Percentiles rank a stretch among this genome's conserved stretches.
These are phyloP conservation scores for Alectoria sarmentosa DNA, from an alignment of 495 filamentous ascomycete genomes.

Conservation along the genomic window DNA sequence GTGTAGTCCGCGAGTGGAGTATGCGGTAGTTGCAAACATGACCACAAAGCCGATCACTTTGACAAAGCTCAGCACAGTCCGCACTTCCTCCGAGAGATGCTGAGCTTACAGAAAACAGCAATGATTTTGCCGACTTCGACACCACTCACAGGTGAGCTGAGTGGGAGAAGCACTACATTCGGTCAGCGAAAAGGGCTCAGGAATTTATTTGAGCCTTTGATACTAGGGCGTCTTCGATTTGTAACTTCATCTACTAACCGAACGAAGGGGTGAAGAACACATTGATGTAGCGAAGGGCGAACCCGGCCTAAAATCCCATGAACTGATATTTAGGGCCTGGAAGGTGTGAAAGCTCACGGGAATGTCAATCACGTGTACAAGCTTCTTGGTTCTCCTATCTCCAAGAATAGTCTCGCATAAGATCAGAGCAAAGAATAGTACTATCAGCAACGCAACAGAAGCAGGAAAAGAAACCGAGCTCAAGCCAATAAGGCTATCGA, in stretches of 20 bases:
- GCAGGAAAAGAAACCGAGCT: constrained; percentile 46
- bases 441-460: constrained; percentile 44
- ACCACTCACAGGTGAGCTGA: constrained; percentile 43
- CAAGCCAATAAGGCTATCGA: constrained; percentile 42
- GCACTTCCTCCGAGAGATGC: background rate
- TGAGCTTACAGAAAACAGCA: constrained; percentile 41
- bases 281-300: constrained; percentile 49
- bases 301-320: constrained; percentile 36
- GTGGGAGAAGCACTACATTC: constrained; percentile 38
- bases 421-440: constrained; percentile 42
- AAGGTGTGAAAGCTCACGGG: constrained; percentile 33
- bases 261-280: constrained; percentile 49
- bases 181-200: background rate
- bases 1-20: constrained; percentile 44
- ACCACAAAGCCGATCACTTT: constrained; percentile 46
- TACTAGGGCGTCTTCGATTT: too few relatives aligned
- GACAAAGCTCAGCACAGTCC: background rate
- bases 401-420: constrained; percentile 38
- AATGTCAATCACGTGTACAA: constrained; percentile 42
- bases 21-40: constrained; percentile 40
- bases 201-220: background rate
- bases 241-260: constrained; percentile 12
- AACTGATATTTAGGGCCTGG: background rate
- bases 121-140: constrained; percentile 49
- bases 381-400: constrained; percentile 35